Percentiles rank a stretch among this genome's conserved stretches.
phyloP scores from a whole-genome alignment of 345 rosid genomes.

The Syzygium aqueum region DNA sequence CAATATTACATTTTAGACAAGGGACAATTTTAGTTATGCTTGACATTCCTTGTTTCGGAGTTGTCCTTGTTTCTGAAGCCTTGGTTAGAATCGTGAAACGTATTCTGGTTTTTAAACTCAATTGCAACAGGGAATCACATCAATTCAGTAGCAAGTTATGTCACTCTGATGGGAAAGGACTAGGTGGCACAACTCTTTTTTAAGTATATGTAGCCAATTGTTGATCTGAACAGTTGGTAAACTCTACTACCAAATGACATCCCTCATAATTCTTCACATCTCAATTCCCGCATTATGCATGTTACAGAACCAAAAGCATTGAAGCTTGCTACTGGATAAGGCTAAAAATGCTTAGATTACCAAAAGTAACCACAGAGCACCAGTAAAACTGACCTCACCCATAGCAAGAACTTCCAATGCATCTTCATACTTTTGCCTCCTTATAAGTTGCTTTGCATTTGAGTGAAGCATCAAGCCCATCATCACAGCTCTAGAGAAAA shows the following conservation, averaged over 20 bases:
- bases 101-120: not conserved
- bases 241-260: not conserved
- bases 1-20: not conserved
- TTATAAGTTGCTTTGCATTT: constrained; percentile 58
- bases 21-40: not conserved
- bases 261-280: not conserved
- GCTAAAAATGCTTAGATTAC: not conserved
- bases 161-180: not conserved
- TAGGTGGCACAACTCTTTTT: not conserved
- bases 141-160: not conserved
- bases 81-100: not conserved
- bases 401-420: constrained; percentile 83
- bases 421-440: constrained; percentile 50
- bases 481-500: constrained; percentile 63
- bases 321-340: not conserved
- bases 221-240: not conserved
- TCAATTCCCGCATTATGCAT: not conserved
- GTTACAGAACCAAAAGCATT: not conserved
- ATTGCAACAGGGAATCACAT: not conserved
- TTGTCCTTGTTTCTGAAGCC: not conserved
- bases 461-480: constrained; percentile 93
- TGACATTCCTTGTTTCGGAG: not conserved
- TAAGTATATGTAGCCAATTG: not conserved
- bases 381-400: constrained; percentile 66
- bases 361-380: not conserved